A percentile compares a stretch with the other conserved stretches of the same genome.
Evolutionary conservation across 257 asterid genomes (phyloP).

Genomic region (Jacaranda mimosifolia): DNA sequence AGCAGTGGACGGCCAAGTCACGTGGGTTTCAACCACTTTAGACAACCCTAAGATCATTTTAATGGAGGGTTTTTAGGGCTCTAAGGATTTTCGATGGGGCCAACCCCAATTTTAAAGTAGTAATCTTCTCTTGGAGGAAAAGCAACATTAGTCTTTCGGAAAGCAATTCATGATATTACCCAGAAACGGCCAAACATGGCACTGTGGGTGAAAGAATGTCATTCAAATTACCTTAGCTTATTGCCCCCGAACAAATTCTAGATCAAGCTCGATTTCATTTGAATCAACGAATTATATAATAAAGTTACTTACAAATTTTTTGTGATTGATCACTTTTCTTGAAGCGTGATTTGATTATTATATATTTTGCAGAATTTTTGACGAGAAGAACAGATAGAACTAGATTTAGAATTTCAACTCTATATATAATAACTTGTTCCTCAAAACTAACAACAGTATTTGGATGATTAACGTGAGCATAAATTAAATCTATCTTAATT

Average conservation of each 20-base stretch:
- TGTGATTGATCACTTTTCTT: no score
- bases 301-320: no score
- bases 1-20: conserved; percentile 31
- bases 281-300: no score
- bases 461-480: no score
- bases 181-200: conserved; percentile 36
- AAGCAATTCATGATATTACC: conserved; percentile 24
- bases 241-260: not conserved
- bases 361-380: no score
- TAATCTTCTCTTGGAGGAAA: not conserved
- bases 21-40: conserved; percentile 41
- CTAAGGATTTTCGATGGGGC: conserved; percentile 23
- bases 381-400: no score
- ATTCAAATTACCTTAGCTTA: not conserved
- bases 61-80: conserved; percentile 22
- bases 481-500: no score
- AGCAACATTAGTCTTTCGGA: conserved; percentile 24
- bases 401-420: no score
- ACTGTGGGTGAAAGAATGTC: conserved; percentile 20
- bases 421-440: no score
- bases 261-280: not conserved
- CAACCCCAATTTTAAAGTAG: not conserved
- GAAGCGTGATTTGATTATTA: no score
- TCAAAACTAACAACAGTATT: no score
- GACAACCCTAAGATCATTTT: conserved; percentile 34